Base-by-base conservation (phyloP, 768 basidiomycete genomes). In the Suillus paluster region DNA sequence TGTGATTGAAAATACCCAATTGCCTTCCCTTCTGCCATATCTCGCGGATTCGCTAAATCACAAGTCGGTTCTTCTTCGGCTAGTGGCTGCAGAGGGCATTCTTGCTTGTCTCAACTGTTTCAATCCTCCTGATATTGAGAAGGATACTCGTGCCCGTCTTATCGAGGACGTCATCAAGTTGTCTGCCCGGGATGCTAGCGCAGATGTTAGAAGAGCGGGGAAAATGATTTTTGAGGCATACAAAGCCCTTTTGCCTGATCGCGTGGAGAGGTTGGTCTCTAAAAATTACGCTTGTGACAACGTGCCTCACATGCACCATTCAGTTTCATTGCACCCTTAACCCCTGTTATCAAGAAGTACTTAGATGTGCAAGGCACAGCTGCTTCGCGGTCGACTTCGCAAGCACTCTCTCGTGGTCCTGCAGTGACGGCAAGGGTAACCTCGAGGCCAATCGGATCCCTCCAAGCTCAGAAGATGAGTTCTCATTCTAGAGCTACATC, bases 91-190 rank as follows among this genome's bases (percentile, higher is more conserved):
- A 4, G 91, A 94, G 72, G 80, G 85, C 34, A 79, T 87, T 0
- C 70, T 93, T 54, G 79, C 81, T 17, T 89, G 87, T 64, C 77
- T 94, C 57, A 90, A 90, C 63, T 87, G 83, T 66, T 88, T 87
- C 71, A 92, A 91, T 73, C 92, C 91, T 10, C 90, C 90, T 0
- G 90, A 93, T 66, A 72, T 93, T 34, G 90, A 91, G 73, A 89
- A 84, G 71, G 90, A 92, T 52, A 63, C 76, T 0, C 78, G 89
- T 17, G 87, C 85, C 1, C 79, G 79, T 49, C 86, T 90, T 44
- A 79, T 95, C 30, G 94, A 95, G 72, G 78, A 73, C 12, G 82
- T 91, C 52, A 91, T 95, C 66, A 86, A 81, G 61, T 67, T 74
- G 10, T 84, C 89, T 2, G 89, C 86, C 15, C 82, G 84, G 33